Base-by-base conservation (phyloP, 1,284 basidiomycete genomes). In the Amylostereum areolatum region DNA sequence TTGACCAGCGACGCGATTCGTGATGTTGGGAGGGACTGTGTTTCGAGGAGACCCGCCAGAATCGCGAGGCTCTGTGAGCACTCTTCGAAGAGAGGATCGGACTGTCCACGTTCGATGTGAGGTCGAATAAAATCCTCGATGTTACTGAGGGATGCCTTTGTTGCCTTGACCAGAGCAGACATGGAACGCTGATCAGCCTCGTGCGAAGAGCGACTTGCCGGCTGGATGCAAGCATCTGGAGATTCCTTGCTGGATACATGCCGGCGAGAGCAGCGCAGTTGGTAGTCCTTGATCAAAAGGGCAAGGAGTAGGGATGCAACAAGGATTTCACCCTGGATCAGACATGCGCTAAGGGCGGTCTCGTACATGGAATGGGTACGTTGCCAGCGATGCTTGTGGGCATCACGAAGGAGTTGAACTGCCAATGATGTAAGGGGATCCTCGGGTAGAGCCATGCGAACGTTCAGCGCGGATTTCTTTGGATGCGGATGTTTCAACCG, bases 241-340 rank as follows among this genome's bases (percentile, higher is more conserved):
- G 59, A 56, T 28, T 52, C 46, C 29, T 66, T 53, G 47, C 51
- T 55, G 40, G 62, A 53, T 40, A 62, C 61, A 35, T 59, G 54
- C 24, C 52, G 56, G 30, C 51, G 48, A 9, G 57, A 49, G n/a
- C 52, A 47, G 25, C 65, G 67, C 4, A 68, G 35, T 52, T 85
- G 74, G 71, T 75, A 85, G 39, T 87, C 83, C 54, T 83, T 79
- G 36, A 87, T 66, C 18, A 88, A 61, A 34, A 81, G 64, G 1
- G 75, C 81, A 51, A 89, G 85, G 5, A 89, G 66, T 27, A 90
- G 66, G 1, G 82, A 80, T 1, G 78, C 87, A 28, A 85, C 72
- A 37, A 90, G 71, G 43, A 90, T 80, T 58, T 90, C 87, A 29
- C 86, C 85, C 45, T 90, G 85, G 41, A 88, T 63, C 9, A 90